Evolutionary conservation across 129 eudicot genomes (phyloP).

Genomic region (Helianthus tuberosus): DNA sequence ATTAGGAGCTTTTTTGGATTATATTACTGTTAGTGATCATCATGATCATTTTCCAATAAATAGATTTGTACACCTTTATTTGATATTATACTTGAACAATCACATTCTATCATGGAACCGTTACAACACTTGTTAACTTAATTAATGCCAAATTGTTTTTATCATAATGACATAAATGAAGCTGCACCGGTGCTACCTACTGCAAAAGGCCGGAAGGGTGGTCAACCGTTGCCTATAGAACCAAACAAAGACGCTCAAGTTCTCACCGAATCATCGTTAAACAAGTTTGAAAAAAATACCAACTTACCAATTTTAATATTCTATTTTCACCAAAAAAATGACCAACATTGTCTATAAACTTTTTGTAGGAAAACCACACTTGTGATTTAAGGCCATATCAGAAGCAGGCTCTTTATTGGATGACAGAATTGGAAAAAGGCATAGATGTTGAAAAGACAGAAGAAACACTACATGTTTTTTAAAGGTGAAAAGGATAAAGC

Average conservation of each 20-base stretch:
- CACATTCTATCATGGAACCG: too few species aligned
- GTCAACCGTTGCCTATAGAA: conserved; percentile 37
- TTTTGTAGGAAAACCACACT: conserved; percentile 52
- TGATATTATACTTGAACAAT: too few species aligned
- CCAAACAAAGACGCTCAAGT: conserved; percentile 56
- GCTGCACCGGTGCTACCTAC: conserved; percentile 42
- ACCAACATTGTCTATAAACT: not conserved
- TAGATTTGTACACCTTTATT: too few species aligned
- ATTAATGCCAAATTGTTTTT: not conserved
- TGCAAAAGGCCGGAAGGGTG: conserved; percentile 45
- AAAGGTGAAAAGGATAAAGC: not conserved
- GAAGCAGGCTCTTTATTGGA: conserved; percentile 88
- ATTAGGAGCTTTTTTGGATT: too few species aligned
- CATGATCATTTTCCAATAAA: too few species aligned
- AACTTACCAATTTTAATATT: not conserved
- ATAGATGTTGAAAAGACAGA: conserved; percentile 63
- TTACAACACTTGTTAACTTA: not conserved
- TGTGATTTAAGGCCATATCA: conserved; percentile 86
- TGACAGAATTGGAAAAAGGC: conserved; percentile 74
- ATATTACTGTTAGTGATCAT: too few species aligned
- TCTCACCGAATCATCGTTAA: conserved; percentile 71
- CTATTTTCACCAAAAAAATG: not conserved
- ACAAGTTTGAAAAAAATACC: conserved; percentile 48
- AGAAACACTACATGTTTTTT: conserved; percentile 54
- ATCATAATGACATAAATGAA: conserved; percentile 54